Conservation (phyloP, 2,329 filamentous ascomycete species). For the Cladosporium sp. region DNA sequence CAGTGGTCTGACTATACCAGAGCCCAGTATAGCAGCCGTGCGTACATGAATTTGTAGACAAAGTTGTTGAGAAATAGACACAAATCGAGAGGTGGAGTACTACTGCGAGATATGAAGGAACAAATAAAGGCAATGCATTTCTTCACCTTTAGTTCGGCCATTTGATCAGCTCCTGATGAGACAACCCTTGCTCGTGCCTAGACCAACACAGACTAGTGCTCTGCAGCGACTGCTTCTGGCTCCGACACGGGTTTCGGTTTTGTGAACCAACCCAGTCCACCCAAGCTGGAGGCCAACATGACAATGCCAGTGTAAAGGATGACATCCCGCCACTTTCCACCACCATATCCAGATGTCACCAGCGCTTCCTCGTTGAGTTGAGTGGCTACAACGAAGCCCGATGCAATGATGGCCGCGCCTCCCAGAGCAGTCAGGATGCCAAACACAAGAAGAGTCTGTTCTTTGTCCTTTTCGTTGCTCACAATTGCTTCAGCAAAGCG, state of each 20-base stretch:
- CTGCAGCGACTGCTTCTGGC: not conserved
- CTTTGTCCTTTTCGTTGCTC: not conserved
- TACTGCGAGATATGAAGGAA: too few relatives aligned
- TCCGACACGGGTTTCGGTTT: not conserved
- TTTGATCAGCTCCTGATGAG: too few relatives aligned
- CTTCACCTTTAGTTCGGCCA: too few relatives aligned
- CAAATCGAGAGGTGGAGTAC: too few relatives aligned
- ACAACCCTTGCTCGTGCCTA: too few relatives aligned
- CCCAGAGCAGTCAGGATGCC: not conserved
- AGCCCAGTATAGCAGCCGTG: too few relatives aligned
- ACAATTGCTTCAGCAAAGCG: not conserved
- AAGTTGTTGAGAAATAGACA: too few relatives aligned
- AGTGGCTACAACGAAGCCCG: not conserved
- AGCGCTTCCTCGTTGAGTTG: not conserved
- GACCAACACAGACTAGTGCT: too few relatives aligned
- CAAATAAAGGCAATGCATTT: too few relatives aligned
- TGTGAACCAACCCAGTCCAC: not conserved
- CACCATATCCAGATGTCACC: not conserved
- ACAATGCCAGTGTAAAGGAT: constrained; percentile 1
- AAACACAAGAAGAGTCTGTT: not conserved
- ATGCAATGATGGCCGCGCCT: constrained; percentile 1
- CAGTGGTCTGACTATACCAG: too few relatives aligned
- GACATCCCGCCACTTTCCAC: not conserved
- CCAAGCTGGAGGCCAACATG: not conserved
- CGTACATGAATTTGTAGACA: too few relatives aligned